These are phyloP conservation scores for Carex arenaria DNA, from an alignment of 202 grass and related monocot genomes.

Conservation along the genomic window DNA sequence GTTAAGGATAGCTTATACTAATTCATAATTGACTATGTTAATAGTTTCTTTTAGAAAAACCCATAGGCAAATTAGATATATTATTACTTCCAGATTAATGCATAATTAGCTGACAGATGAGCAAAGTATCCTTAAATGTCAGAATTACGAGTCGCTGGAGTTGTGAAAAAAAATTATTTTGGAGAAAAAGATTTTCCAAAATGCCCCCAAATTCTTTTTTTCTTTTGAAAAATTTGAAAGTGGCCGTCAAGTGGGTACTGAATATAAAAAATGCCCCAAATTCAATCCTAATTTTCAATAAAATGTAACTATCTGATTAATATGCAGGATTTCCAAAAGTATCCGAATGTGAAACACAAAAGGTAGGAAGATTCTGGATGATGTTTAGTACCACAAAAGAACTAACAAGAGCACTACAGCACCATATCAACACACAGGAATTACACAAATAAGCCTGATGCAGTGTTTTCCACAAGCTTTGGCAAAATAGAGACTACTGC, in stretches of 20 bases:
- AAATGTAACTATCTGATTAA: neutral
- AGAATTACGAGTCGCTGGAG: neutral
- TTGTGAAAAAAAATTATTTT: neutral
- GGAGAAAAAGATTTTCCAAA: neutral
- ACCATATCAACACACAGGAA: neutral
- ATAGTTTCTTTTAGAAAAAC: neutral
- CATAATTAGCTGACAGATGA: neutral
- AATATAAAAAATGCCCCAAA: neutral
- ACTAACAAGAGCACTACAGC: neutral
- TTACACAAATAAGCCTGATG: neutral
- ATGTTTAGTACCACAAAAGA: neutral
- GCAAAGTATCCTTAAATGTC: neutral
- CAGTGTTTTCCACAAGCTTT: neutral
- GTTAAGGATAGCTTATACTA: constrained; percentile 9
- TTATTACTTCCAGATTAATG: neutral
- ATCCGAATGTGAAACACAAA: neutral
- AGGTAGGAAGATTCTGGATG: neutral
- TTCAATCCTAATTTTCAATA: neutral
- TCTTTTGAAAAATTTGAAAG: no score
- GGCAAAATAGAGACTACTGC: constrained; percentile 1
- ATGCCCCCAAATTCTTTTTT: neutral
- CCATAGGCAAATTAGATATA: neutral
- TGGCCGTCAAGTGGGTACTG: no score
- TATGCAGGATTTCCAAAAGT: neutral
- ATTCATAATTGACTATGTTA: neutral